phyloP scores from a whole-genome alignment of 148 eudicot species.

The Chenopodium formosanum region DNA sequence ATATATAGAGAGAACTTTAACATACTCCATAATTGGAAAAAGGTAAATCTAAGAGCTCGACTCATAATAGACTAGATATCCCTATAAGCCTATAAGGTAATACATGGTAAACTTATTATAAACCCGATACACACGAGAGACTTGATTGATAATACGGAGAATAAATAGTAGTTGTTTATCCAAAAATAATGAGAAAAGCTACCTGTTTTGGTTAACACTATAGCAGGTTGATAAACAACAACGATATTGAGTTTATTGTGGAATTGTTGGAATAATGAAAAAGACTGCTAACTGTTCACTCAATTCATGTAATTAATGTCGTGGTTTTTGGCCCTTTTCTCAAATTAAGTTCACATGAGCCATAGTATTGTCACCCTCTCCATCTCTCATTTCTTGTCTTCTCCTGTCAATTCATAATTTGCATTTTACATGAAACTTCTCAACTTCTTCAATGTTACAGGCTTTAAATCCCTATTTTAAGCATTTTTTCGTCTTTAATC shows the following conservation, averaged over 20 bases:
- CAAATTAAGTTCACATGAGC: constrained; percentile 30
- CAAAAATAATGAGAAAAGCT: neutral
- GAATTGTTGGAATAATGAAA: constrained; percentile 21
- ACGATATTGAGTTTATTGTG: neutral
- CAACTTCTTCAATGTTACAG: neutral
- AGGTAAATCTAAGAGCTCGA: too few species aligned
- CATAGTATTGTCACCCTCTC: constrained; percentile 12
- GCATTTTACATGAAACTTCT: neutral
- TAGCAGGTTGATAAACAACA: constrained; percentile 10
- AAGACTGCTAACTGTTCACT: constrained; percentile 28
- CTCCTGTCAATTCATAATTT: neutral
- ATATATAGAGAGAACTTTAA: too few species aligned
- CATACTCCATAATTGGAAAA: too few species aligned
- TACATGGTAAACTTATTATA: neutral
- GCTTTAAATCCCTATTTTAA: neutral
- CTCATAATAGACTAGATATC: too few species aligned
- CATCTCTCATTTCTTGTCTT: neutral
- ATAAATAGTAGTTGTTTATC: too few species aligned
- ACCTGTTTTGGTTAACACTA: neutral
- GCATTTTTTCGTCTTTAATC: neutral
- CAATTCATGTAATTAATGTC: constrained; percentile 16
- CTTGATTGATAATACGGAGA: too few species aligned
- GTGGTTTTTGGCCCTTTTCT: constrained; percentile 1
- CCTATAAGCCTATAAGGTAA: too few species aligned
- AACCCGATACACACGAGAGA: neutral